Evolutionary conservation across 1,139 yeast species (phyloP).

Genomic region (Candida neerlandica): DNA sequence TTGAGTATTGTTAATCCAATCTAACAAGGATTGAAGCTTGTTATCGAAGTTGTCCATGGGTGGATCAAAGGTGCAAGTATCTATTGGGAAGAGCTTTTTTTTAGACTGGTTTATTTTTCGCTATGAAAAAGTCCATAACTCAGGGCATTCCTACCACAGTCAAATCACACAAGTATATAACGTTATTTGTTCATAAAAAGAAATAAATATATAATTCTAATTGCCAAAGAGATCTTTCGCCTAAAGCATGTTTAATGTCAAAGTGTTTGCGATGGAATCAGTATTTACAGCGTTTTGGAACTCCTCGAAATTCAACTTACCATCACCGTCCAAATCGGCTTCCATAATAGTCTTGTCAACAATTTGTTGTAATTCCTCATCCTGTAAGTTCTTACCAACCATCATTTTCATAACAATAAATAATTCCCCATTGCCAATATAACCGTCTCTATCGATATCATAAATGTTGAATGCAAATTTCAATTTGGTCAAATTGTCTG

Average conservation of each 20-base stretch:
- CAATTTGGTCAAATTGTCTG: constrained; percentile 80
- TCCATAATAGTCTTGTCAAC: constrained; percentile 96
- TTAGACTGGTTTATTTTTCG: not conserved
- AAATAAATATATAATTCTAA: not conserved
- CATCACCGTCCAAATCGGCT: constrained; percentile 91
- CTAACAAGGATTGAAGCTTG: constrained; percentile 15
- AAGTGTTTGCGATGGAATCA: constrained; percentile 60
- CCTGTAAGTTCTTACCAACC: constrained; percentile 92
- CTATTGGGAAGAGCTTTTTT: not conserved
- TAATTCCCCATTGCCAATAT: constrained; percentile 90
- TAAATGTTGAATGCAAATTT: constrained; percentile 90
- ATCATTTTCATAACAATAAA: constrained; percentile 91
- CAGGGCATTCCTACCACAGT: not conserved
- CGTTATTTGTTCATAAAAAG: not conserved
- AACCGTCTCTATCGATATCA: constrained; percentile 96
- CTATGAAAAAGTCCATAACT: not conserved
- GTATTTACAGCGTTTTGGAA: constrained; percentile 75
- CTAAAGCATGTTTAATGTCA: constrained; percentile 51
- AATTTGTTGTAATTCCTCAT: constrained; percentile 87
- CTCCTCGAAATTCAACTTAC: constrained; percentile 83
- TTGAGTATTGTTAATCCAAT: constrained; percentile 30
- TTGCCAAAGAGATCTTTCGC: not conserved
- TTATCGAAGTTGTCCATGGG: constrained; percentile 6
- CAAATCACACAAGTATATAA: not conserved
- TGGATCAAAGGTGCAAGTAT: not conserved